Conservation (phyloP, 2,329 filamentous ascomycete genomes). For the Trichoderma oligosporum region DNA sequence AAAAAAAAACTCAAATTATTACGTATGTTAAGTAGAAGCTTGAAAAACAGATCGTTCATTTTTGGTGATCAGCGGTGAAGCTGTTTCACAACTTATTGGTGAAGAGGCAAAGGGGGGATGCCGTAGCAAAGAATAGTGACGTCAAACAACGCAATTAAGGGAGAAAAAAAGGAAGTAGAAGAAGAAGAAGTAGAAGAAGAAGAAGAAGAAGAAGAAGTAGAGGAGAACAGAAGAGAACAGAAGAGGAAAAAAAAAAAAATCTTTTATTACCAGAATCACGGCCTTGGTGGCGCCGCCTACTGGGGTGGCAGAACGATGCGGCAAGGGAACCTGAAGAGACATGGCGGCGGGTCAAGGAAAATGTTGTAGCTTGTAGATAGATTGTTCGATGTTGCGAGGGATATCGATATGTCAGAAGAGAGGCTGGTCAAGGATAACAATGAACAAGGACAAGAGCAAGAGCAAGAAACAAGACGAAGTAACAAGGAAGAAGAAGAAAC, state of each 20-base stretch:
- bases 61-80: neutral
- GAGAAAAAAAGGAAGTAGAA: no score
- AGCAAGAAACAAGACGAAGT: neutral
- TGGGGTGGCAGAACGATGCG: constrained; percentile 44
- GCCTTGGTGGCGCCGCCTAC: constrained; percentile 72
- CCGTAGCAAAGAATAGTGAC: no score
- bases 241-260: neutral
- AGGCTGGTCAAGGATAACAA: no score
- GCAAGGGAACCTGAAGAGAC: constrained; percentile 55
- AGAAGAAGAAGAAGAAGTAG: constrained; percentile 9
- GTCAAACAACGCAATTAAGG: no score
- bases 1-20: no score
- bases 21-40: neutral
- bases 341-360: constrained; percentile 27
- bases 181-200: neutral
- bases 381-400: no score
- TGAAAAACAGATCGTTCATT: neutral
- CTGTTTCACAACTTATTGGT: no score
- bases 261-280: constrained; percentile 71
- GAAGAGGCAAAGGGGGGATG: no score
- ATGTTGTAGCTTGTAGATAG: no score
- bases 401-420: neutral
- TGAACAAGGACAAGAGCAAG: neutral
- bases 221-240: neutral
- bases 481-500: neutral